Evolutionary conservation across 1,284 basidiomycete genomes (phyloP).

Genomic region (Caloboletus firmus): DNA sequence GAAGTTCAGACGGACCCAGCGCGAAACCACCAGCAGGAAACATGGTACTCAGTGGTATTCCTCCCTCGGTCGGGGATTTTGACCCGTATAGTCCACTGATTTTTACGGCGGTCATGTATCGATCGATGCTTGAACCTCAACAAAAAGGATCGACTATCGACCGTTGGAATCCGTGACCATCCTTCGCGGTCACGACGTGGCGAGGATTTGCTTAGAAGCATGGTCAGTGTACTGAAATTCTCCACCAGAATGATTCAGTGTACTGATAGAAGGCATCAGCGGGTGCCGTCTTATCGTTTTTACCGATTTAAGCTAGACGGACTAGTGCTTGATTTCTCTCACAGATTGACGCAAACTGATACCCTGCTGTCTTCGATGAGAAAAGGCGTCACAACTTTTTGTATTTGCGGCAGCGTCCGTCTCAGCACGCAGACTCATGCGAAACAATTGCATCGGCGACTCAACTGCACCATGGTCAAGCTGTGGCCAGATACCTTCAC

Average conservation of each 20-base stretch:
- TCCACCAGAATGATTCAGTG: conserved; percentile 7
- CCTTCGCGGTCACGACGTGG: background rate
- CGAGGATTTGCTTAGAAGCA: conserved; percentile 3
- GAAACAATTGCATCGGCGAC: background rate
- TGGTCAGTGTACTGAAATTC: conserved; percentile 2
- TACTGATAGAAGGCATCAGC: conserved; percentile 12
- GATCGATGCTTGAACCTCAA: background rate
- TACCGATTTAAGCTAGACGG: conserved; percentile 20
- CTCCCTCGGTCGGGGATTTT: background rate
- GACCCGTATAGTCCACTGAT: conserved; percentile 1
- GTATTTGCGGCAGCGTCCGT: background rate
- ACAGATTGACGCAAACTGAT: conserved; percentile 6
- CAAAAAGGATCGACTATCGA: conserved; percentile 8
- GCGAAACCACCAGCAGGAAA: background rate
- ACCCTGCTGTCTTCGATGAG: background rate
- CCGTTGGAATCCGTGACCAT: conserved; percentile 5
- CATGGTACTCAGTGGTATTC: background rate
- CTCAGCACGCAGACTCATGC: background rate
- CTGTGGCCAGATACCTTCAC: background rate
- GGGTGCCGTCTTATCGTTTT: conserved; percentile 8
- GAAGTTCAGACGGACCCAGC: background rate
- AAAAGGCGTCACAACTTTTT: background rate
- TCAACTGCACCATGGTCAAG: background rate
- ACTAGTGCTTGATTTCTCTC: conserved; percentile 2
- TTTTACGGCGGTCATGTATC: conserved; percentile 1